phyloP scores from a whole-genome alignment of 768 basidiomycete species.

The Dentipellis fragilis region DNA sequence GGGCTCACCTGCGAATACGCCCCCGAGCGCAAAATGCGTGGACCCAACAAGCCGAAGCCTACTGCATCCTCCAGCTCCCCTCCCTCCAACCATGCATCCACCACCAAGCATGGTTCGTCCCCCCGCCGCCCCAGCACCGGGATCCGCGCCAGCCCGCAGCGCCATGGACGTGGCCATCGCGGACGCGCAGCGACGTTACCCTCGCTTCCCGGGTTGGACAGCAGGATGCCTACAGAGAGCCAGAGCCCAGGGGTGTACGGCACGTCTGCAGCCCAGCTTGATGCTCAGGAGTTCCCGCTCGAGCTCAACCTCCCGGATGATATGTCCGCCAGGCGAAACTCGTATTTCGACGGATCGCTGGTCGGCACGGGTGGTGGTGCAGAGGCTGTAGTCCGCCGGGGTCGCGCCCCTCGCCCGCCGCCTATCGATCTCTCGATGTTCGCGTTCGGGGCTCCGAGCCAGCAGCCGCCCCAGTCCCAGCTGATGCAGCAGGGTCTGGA shows the following conservation, averaged over 20 bases:
- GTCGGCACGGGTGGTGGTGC: background rate
- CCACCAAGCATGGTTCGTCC: background rate
- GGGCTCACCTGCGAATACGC: slow-evolving; percentile 59
- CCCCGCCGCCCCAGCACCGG: background rate
- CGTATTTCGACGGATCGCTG: background rate
- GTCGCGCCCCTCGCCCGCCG: background rate
- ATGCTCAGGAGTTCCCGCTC: background rate
- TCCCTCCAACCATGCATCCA: background rate
- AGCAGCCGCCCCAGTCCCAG: background rate
- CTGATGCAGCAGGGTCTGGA: background rate
- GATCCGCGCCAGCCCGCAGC: too few species aligned
- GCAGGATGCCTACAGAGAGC: too few species aligned
- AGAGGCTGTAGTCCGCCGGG: background rate
- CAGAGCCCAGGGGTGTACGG: background rate
- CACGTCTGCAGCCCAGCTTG: background rate
- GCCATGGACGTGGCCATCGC: background rate
- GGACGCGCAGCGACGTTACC: slow-evolving; percentile 9
- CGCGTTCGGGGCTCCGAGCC: background rate
- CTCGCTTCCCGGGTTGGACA: background rate
- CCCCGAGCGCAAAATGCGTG: slow-evolving; percentile 52
- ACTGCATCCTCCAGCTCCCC: background rate
- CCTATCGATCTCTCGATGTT: background rate
- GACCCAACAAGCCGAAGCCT: slow-evolving; percentile 47
- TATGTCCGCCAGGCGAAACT: background rate
- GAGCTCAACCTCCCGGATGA: background rate